A percentile compares a stretch with the other conserved stretches of the same genome.
phyloP scores from a whole-genome alignment of 495 filamentous ascomycete species.

The Gamarada debralockiae region DNA sequence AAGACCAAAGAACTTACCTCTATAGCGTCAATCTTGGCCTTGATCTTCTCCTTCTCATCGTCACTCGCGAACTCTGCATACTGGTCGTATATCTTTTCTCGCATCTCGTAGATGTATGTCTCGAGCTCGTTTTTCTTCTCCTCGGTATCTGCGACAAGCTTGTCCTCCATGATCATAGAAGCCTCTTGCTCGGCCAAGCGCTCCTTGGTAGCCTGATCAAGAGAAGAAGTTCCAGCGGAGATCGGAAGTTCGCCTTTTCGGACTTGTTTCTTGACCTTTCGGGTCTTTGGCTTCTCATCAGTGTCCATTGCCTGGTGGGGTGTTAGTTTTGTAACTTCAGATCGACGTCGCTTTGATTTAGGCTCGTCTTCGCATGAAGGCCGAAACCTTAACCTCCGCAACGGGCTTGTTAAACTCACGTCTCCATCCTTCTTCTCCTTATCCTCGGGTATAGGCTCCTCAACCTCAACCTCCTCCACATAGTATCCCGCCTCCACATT shows the following conservation, averaged over 20 bases:
- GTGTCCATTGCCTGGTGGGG: constrained; percentile 83
- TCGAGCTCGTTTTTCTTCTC: constrained; percentile 99
- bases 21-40: constrained; percentile 68
- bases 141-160: constrained; percentile 95
- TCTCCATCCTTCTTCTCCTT: constrained; percentile 58
- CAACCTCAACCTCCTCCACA: constrained; percentile 96
- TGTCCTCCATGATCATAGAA: constrained; percentile 95
- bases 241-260: constrained; percentile 96
- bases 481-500: constrained; percentile 98
- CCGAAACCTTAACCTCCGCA: not conserved
- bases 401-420: constrained; percentile 21
- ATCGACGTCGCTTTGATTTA: constrained; percentile 13
- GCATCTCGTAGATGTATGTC: constrained; percentile 91
- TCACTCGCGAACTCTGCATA: constrained; percentile 87
- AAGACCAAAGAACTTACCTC: constrained; percentile 59
- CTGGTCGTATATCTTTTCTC: constrained; percentile 88
- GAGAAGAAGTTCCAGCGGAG: constrained; percentile 71
- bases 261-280: constrained; percentile 99
- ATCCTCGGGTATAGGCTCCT: constrained; percentile 81
- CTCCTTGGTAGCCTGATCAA: constrained; percentile 66
- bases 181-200: constrained; percentile 73
- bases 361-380: constrained; percentile 13
- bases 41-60: constrained; percentile 85
- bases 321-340: constrained; percentile 16
- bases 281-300: constrained; percentile 76